Evolutionary conservation across 2,329 filamentous ascomycete species (phyloP).

Genomic region (Orbilia javanica): DNA sequence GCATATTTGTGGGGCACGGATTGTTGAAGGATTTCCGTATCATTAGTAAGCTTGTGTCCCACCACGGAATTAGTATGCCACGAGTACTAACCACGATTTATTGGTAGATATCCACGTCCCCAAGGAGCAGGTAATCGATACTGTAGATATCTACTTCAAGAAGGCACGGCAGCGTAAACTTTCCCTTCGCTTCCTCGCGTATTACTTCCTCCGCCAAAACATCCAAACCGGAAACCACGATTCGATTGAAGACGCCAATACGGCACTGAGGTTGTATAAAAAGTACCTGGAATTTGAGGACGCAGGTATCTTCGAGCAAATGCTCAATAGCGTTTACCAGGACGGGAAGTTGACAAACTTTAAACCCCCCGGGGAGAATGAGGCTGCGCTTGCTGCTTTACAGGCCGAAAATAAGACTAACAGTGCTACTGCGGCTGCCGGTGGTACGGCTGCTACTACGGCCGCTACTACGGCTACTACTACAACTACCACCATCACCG

Average conservation of each 20-base stretch:
- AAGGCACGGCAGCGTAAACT: constrained; percentile 82
- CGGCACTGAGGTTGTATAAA: constrained; percentile 85
- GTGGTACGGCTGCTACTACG: neutral
- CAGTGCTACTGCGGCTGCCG: neutral
- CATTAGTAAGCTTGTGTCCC: constrained; percentile 71
- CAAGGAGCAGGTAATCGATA: constrained; percentile 90
- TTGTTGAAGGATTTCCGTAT: constrained; percentile 96
- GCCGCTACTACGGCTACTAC: neutral
- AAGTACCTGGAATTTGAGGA: constrained; percentile 92
- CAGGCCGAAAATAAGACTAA: constrained; percentile 34
- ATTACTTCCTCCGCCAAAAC: constrained; percentile 89
- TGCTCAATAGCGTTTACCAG: constrained; percentile 87
- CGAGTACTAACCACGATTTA: neutral
- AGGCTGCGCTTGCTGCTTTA: constrained; percentile 32
- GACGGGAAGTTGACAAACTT: constrained; percentile 73
- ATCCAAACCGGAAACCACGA: constrained; percentile 95
- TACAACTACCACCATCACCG: neutral
- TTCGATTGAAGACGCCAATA: constrained; percentile 92
- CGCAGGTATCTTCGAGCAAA: constrained; percentile 83
- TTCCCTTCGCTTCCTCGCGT: constrained; percentile 89
- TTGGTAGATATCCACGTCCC: constrained; percentile 91
- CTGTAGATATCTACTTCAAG: constrained; percentile 89
- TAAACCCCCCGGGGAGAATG: constrained; percentile 68
- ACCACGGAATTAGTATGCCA: neutral
- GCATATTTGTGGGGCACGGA: constrained; percentile 92